Evolutionary conservation across 225 moss, liverwort and hornwort genomes (phyloP).

Genomic region (Asterella californica): DNA sequence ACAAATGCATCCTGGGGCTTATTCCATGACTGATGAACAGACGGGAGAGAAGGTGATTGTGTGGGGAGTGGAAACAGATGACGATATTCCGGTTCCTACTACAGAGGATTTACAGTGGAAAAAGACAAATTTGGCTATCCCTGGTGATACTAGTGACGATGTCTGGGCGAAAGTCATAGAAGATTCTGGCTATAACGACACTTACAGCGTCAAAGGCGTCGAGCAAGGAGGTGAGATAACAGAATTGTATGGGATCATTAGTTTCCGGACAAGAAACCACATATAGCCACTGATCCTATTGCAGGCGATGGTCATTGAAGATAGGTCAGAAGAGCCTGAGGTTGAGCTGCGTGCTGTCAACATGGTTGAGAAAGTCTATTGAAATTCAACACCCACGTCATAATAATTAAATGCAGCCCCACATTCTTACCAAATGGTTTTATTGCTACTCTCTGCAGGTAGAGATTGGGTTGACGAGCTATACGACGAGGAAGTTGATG

Average conservation of each 20-base stretch:
- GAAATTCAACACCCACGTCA: background rate
- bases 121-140: slow-evolving; percentile 50
- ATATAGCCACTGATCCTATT: background rate
- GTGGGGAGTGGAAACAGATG: slow-evolving; percentile 78
- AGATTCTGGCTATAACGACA: slow-evolving; percentile 52
- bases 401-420: background rate
- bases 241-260: background rate
- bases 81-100: slow-evolving; percentile 56
- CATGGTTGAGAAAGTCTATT: background rate
- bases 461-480: slow-evolving; percentile 42
- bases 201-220: slow-evolving; percentile 76
- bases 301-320: background rate
- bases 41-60: slow-evolving; percentile 88
- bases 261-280: background rate
- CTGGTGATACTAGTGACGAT: slow-evolving; percentile 82
- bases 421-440: background rate
- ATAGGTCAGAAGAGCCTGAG: background rate
- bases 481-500: slow-evolving; percentile 34
- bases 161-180: slow-evolving; percentile 83
- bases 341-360: background rate
- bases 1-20: slow-evolving; percentile 72
- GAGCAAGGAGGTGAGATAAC: slow-evolving; percentile 55
- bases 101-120: slow-evolving; percentile 77
- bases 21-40: slow-evolving; percentile 64
- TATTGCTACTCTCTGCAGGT: slow-evolving; percentile 7